A percentile compares a stretch with the other conserved stretches of the same genome.
Evolutionary conservation across 495 filamentous ascomycete species (phyloP).

Genomic region (Xylaria scruposa): DNA sequence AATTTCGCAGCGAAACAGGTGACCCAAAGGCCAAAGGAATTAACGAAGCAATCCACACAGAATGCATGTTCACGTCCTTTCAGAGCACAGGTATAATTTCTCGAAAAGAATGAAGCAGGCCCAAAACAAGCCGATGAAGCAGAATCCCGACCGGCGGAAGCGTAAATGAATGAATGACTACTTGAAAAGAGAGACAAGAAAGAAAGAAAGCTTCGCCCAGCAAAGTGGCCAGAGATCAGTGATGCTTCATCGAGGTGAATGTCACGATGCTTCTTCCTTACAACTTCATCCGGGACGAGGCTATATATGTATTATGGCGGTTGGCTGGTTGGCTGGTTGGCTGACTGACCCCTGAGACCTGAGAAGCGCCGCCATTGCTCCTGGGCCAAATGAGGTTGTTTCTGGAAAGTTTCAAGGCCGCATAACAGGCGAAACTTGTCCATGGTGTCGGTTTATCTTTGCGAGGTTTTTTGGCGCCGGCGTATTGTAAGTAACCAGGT

Average conservation of each 20-base stretch:
- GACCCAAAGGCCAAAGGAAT: slow-evolving; percentile 20
- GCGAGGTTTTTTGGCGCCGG: slow-evolving; percentile 10
- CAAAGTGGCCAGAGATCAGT: background rate
- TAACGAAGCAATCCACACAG: slow-evolving; percentile 12
- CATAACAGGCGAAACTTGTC: slow-evolving; percentile 28
- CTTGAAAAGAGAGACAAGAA: slow-evolving; percentile 12
- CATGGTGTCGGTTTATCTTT: slow-evolving; percentile 27
- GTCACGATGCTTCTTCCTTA: background rate
- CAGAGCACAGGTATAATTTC: background rate
- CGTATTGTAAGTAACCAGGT: background rate
- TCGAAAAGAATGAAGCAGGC: background rate
- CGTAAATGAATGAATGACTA: background rate
- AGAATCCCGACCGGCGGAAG: slow-evolving; percentile 24
- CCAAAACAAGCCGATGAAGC: too few species aligned
- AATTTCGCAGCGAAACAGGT: slow-evolving; percentile 26
- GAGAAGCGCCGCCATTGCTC: slow-evolving; percentile 21
- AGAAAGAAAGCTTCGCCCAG: slow-evolving; percentile 15
- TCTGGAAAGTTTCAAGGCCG: slow-evolving; percentile 35
- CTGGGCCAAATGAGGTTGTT: slow-evolving; percentile 34
- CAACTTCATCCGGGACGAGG: slow-evolving; percentile 1
- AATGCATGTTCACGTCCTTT: background rate
- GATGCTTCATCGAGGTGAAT: background rate
- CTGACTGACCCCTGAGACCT: slow-evolving; percentile 16
- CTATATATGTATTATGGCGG: slow-evolving; percentile 1
- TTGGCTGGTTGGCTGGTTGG: background rate